Evolutionary conservation across 768 basidiomycete species (phyloP).

Genomic region (Amanita pallidorosea): DNA sequence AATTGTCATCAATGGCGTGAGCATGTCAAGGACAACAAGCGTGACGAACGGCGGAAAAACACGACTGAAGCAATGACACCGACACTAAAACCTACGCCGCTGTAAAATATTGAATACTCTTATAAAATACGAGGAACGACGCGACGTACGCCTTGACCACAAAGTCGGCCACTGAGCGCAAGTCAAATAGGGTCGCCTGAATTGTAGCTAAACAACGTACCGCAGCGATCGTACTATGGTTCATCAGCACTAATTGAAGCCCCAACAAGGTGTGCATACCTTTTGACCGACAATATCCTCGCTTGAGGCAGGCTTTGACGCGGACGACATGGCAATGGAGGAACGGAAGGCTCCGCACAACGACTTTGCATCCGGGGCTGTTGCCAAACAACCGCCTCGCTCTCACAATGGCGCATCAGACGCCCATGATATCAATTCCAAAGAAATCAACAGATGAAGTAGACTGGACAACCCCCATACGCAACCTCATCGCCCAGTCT

Average conservation of each 20-base stretch:
- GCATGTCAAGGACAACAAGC: slow-evolving; percentile 2
- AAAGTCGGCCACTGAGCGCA: slow-evolving; percentile 54
- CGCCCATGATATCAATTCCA: slow-evolving; percentile 86
- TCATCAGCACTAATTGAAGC: slow-evolving; percentile 9
- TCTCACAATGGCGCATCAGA: slow-evolving; percentile 56
- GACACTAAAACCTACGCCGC: slow-evolving; percentile 81
- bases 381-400: slow-evolving; percentile 5
- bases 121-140: neutral
- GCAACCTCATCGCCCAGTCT: slow-evolving; percentile 76
- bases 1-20: slow-evolving; percentile 6
- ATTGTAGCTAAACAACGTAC: slow-evolving; percentile 29
- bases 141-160: slow-evolving; percentile 74
- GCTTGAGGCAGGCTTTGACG: slow-evolving; percentile 62
- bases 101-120: slow-evolving; percentile 17
- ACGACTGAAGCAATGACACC: slow-evolving; percentile 87
- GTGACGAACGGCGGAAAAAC: slow-evolving; percentile 76
- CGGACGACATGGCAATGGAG: slow-evolving; percentile 32
- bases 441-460: slow-evolving; percentile 94
- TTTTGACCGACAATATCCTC: slow-evolving; percentile 89
- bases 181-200: slow-evolving; percentile 7
- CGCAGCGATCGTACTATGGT: slow-evolving; percentile 71
- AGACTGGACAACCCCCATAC: slow-evolving; percentile 89
- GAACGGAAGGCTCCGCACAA: slow-evolving; percentile 17
- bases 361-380: neutral
- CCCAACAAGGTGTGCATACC: slow-evolving; percentile 28